Conservation (phyloP, 2,329 filamentous ascomycete genomes). For the Dactylella cylindrospora region DNA sequence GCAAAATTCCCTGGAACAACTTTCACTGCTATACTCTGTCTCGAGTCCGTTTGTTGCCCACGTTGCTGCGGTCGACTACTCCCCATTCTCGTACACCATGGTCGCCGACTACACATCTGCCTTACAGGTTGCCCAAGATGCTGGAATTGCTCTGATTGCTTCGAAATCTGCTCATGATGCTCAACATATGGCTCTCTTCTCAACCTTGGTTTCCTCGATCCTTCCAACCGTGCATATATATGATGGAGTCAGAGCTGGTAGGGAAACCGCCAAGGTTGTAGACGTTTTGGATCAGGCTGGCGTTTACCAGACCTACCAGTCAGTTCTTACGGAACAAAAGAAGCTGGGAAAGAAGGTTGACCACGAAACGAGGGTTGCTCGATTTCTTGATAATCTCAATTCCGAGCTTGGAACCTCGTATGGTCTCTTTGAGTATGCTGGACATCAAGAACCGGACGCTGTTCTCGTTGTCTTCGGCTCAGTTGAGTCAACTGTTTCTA, state of each 20-base stretch:
- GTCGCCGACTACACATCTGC: constrained; percentile 84
- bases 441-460: constrained; percentile 74
- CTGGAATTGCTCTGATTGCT: constrained; percentile 81
- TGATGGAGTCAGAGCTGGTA: constrained; percentile 78
- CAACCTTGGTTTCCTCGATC: constrained; percentile 75
- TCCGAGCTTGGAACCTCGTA: constrained; percentile 92
- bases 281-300: constrained; percentile 75
- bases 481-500: constrained; percentile 80
- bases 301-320: constrained; percentile 68
- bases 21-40: constrained; percentile 85
- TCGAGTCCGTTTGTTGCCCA: constrained; percentile 92
- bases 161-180: constrained; percentile 85
- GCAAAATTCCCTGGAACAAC: constrained; percentile 82
- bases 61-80: constrained; percentile 86
- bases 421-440: constrained; percentile 88
- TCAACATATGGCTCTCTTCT: constrained; percentile 92
- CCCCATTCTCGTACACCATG: constrained; percentile 66
- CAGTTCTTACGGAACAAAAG: constrained; percentile 64
- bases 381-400: constrained; percentile 75
- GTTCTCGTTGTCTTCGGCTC: constrained; percentile 93
- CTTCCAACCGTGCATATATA: constrained; percentile 85
- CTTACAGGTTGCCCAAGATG: constrained; percentile 79
- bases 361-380: constrained; percentile 69
- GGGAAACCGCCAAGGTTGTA: constrained; percentile 78
- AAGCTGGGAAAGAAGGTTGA: constrained; percentile 70